Conservation (phyloP, 768 basidiomycete species). For the Podaxis rugospora region DNA sequence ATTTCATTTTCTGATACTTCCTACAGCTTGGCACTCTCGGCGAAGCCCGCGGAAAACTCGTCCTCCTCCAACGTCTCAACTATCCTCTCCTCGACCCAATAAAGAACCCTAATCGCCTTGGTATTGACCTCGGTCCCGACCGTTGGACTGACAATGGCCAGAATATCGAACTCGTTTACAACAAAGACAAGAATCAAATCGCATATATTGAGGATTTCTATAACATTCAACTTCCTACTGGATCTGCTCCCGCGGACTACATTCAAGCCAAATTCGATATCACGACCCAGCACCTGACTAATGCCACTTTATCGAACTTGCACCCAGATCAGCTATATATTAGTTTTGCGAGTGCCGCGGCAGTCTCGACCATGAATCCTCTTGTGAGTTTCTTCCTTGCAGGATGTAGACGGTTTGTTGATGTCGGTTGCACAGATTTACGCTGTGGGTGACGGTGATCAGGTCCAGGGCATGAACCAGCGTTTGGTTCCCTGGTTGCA, state of each 20-base stretch:
- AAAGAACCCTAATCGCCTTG: slow-evolving; percentile 33
- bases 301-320: slow-evolving; percentile 31
- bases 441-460: slow-evolving; percentile 36
- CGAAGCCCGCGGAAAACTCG: slow-evolving; percentile 47
- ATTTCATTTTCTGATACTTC: background rate
- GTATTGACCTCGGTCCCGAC: slow-evolving; percentile 37
- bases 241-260: slow-evolving; percentile 31
- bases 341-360: slow-evolving; percentile 41
- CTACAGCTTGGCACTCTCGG: slow-evolving; percentile 43
- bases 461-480: slow-evolving; percentile 37
- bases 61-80: slow-evolving; percentile 44
- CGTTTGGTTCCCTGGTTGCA: slow-evolving; percentile 39
- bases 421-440: slow-evolving; percentile 26
- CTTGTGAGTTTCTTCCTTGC: background rate
- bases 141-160: slow-evolving; percentile 49
- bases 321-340: slow-evolving; percentile 41
- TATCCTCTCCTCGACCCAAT: slow-evolving; percentile 34
- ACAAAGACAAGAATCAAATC: slow-evolving; percentile 28
- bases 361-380: background rate
- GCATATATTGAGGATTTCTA: slow-evolving; percentile 49
- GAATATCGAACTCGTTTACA: slow-evolving; percentile 39
- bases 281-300: slow-evolving; percentile 34
- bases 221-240: slow-evolving; percentile 28
- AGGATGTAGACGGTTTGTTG: background rate
- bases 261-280: slow-evolving; percentile 40